Evolutionary conservation across 2,329 filamentous ascomycete species (phyloP).

Genomic region (Lasiodiplodia theobromae): DNA sequence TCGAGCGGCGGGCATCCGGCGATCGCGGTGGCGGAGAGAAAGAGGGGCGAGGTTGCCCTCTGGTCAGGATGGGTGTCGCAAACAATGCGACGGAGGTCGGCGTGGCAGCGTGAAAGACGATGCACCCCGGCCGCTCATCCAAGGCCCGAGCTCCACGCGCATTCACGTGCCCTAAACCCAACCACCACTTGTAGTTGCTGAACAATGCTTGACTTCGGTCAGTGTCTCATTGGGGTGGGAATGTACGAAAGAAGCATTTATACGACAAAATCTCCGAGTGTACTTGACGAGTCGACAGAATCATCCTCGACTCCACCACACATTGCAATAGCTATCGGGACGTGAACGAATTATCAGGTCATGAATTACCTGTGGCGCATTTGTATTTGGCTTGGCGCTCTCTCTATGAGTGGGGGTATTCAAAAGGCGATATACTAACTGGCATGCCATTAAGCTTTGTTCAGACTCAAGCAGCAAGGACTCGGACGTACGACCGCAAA

Average conservation of each 20-base stretch:
- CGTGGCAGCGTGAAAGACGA: conserved; percentile 17
- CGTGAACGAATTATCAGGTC: too few species aligned
- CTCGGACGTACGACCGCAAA: too few species aligned
- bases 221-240: background rate
- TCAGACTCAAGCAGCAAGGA: too few species aligned
- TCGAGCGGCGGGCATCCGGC: background rate
- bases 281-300: too few species aligned
- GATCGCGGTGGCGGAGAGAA: background rate
- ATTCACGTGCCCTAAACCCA: background rate
- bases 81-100: conserved; percentile 16
- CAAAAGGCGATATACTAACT: too few species aligned
- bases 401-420: background rate
- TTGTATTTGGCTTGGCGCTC: background rate
- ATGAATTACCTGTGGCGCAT: too few species aligned
- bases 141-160: conserved; percentile 12
- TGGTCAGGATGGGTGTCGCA: background rate
- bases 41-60: conserved; percentile 2
- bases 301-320: too few species aligned
- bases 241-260: background rate
- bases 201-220: background rate
- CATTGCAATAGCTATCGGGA: too few species aligned
- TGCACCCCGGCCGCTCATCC: background rate
- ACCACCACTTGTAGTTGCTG: background rate
- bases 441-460: too few species aligned
- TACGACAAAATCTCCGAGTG: too few species aligned